These are phyloP conservation scores for Epichloe gansuensis DNA, from an alignment of 2,329 filamentous ascomycete genomes.

Conservation along the genomic window DNA sequence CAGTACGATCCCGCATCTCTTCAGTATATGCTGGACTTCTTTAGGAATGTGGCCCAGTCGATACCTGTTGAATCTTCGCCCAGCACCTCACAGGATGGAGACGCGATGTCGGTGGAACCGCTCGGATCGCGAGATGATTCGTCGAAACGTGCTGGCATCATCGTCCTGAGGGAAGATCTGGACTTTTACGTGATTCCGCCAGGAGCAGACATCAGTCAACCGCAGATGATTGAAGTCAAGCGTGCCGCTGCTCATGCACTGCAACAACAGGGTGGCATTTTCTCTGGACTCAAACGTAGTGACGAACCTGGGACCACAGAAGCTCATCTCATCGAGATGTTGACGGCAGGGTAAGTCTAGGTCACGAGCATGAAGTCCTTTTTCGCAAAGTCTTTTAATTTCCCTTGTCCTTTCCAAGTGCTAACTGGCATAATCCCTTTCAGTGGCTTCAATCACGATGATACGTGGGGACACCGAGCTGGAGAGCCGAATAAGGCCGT, in stretches of 20 bases:
- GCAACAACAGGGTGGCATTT: slow-evolving; percentile 84
- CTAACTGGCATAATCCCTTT: not conserved
- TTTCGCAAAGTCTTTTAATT: not conserved
- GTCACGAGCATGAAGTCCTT: not conserved
- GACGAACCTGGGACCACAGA: slow-evolving; percentile 95
- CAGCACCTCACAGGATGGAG: slow-evolving; percentile 49
- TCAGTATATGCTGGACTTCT: slow-evolving; percentile 99
- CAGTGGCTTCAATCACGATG: slow-evolving; percentile 93
- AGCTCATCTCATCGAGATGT: slow-evolving; percentile 97
- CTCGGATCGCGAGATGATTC: slow-evolving; percentile 60
- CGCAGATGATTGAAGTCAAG: slow-evolving; percentile 94
- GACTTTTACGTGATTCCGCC: slow-evolving; percentile 97
- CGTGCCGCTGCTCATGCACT: slow-evolving; percentile 79
- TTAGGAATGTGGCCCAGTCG: slow-evolving; percentile 90
- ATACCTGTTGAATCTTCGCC: slow-evolving; percentile 68
- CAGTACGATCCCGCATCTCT: slow-evolving; percentile 95
- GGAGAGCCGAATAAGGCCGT: slow-evolving; percentile 97
- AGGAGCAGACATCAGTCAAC: slow-evolving; percentile 65
- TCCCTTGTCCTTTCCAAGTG: not conserved
- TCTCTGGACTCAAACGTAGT: slow-evolving; percentile 86
- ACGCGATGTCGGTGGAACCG: slow-evolving; percentile 57
- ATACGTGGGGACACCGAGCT: slow-evolving; percentile 92
- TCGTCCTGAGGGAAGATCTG: slow-evolving; percentile 87
- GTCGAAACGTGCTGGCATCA: slow-evolving; percentile 89
- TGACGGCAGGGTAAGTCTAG: slow-evolving; percentile 78